A percentile compares a stretch with the other conserved stretches of the same genome.
phyloP scores from a whole-genome alignment of 768 basidiomycete genomes.

The Rhodotorula paludigena region DNA sequence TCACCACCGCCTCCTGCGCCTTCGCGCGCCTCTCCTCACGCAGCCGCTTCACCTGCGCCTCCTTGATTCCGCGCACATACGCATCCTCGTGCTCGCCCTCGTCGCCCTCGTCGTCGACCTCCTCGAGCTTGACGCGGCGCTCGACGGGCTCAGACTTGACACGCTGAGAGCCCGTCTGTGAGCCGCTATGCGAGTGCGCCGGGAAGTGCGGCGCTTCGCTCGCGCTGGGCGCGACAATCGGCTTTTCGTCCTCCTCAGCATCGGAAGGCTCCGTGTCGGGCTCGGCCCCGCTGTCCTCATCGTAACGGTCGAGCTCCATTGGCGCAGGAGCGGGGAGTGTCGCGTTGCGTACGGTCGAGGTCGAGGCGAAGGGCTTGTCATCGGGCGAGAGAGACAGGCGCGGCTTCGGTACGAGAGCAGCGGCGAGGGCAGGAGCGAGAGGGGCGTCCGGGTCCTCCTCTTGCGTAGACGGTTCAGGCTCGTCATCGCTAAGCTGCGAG shows the following conservation, averaged over 20 bases:
- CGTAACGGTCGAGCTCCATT: not conserved
- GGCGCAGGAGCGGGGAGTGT: not conserved
- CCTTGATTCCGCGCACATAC: not conserved
- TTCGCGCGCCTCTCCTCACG: not conserved
- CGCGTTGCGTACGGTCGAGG: not conserved
- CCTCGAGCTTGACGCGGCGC: not conserved
- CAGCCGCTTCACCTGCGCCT: not conserved
- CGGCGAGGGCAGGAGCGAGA: not conserved
- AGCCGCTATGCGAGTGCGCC: not conserved
- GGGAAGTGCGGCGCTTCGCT: constrained; percentile 1
- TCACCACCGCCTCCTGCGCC: not conserved
- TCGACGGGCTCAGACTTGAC: not conserved
- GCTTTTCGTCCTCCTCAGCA: not conserved
- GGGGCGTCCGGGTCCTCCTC: not conserved
- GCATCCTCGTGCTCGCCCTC: not conserved
- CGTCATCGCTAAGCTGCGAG: not conserved
- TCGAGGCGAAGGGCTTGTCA: not conserved
- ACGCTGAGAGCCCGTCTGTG: not conserved
- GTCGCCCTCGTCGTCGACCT: constrained; percentile 7
- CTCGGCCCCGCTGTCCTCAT: constrained; percentile 7
- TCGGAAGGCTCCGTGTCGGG: constrained; percentile 24
- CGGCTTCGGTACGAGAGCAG: not conserved
- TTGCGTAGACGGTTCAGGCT: not conserved
- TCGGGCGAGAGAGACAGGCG: not conserved
- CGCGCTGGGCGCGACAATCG: not conserved